Conservation (phyloP, 2,329 filamentous ascomycete genomes). For the Colletotrichum phormii region DNA sequence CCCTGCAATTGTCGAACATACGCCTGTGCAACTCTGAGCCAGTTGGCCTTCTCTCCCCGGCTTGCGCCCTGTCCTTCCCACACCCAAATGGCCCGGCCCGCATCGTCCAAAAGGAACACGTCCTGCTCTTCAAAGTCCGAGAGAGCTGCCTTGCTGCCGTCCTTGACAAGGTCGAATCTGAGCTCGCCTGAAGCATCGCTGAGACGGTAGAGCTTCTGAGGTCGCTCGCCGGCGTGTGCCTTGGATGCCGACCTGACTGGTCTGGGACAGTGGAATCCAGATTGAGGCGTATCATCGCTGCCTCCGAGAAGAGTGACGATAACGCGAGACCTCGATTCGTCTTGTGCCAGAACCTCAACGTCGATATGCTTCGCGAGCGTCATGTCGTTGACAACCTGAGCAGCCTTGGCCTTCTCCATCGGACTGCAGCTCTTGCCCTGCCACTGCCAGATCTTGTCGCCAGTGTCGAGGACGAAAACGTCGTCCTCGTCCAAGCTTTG, state of each 20-base stretch:
- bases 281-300: conserved; percentile 51
- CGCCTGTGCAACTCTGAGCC: conserved; percentile 69
- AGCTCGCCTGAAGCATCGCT: conserved; percentile 71
- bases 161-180: conserved; percentile 68
- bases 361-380: conserved; percentile 72
- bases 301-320: conserved; percentile 69
- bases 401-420: conserved; percentile 77
- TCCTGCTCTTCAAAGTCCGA: conserved; percentile 68
- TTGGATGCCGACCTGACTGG: conserved; percentile 50
- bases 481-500: conserved; percentile 72
- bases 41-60: conserved; percentile 67
- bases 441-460: conserved; percentile 77
- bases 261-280: conserved; percentile 54
- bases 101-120: conserved; percentile 72
- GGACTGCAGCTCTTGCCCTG: conserved; percentile 73
- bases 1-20: conserved; percentile 60
- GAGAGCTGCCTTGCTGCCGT: conserved; percentile 57
- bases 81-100: conserved; percentile 70
- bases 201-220: conserved; percentile 67
- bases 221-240: conserved; percentile 38
- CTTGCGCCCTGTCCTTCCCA: conserved; percentile 74
- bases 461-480: conserved; percentile 73
- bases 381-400: conserved; percentile 74
- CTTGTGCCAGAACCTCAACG: conserved; percentile 73
- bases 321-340: conserved; percentile 65